A percentile compares a stretch with the other conserved stretches of the same genome.
These are phyloP conservation scores for Cyclostephanos tholiformis DNA, from an alignment of 108 stramenopile species.

Conservation along the genomic window DNA sequence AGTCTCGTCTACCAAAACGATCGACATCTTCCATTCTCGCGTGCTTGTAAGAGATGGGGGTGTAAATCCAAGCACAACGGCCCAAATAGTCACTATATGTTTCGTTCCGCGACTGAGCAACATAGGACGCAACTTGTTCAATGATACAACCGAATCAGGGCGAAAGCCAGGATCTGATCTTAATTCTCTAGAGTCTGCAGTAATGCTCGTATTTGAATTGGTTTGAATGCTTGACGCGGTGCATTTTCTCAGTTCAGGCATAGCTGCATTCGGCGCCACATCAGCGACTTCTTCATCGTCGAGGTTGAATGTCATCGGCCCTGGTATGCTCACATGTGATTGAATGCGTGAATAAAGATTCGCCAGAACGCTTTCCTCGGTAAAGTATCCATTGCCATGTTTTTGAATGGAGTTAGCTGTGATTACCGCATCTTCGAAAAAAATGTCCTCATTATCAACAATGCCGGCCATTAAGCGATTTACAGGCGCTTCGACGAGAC, in stretches of 20 bases:
- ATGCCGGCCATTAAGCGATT: slow-evolving; percentile 1
- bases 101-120: slow-evolving; percentile 23
- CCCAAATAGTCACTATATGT: slow-evolving; percentile 55
- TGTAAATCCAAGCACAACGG: slow-evolving; percentile 63
- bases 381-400: slow-evolving; percentile 17
- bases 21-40: slow-evolving; percentile 69
- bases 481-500: slow-evolving; percentile 26
- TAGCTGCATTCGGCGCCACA: slow-evolving; percentile 2
- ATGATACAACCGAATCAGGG: slow-evolving; percentile 13
- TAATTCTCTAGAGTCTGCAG: slow-evolving; percentile 18
- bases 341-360: not conserved
- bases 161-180: not conserved
- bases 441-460: not conserved
- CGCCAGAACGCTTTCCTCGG: slow-evolving; percentile 5
- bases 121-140: slow-evolving; percentile 13
- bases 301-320: slow-evolving; percentile 3
- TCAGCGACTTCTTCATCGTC: not conserved
- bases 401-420: not conserved
- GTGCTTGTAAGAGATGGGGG: slow-evolving; percentile 57
- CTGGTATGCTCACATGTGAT: not conserved
- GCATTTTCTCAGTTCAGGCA: slow-evolving; percentile 5
- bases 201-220: not conserved
- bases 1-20: slow-evolving; percentile 70
- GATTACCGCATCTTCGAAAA: slow-evolving; percentile 9
- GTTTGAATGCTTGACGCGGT: not conserved